A percentile compares a stretch with the other conserved stretches of the same genome.
Evolutionary conservation across 352 stramenopile species (phyloP).

Genomic region (Elongisporangium prolatum): DNA sequence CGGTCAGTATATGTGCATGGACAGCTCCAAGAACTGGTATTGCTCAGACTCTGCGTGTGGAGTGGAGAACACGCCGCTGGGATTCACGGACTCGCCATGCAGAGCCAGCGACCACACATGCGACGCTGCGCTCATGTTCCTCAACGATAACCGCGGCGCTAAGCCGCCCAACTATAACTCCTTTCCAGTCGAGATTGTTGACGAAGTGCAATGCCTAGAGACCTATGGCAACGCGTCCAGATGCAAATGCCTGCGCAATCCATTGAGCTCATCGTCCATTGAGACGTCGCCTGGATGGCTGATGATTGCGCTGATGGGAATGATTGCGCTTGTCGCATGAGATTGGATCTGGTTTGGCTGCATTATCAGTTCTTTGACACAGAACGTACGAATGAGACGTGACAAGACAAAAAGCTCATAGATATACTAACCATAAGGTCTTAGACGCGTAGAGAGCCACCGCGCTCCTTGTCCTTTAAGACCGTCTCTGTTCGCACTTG

Average conservation of each 20-base stretch:
- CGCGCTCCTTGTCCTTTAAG: constrained; percentile 44
- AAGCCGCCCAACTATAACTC: constrained; percentile 74
- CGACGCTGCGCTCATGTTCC: constrained; percentile 50
- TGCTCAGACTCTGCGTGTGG: constrained; percentile 47
- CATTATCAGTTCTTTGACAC: not conserved
- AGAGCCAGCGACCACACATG: constrained; percentile 50
- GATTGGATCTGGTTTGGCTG: not conserved
- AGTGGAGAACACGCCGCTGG: constrained; percentile 29
- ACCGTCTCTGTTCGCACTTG: constrained; percentile 58
- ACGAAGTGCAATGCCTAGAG: constrained; percentile 36
- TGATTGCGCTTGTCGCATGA: not conserved
- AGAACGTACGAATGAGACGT: too few species aligned
- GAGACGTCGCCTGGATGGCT: not conserved
- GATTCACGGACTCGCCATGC: constrained; percentile 62
- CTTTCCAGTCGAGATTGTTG: constrained; percentile 68
- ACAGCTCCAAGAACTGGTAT: constrained; percentile 38
- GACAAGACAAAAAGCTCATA: constrained; percentile 2
- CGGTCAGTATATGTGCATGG: constrained; percentile 49
- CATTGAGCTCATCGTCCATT: constrained; percentile 12
- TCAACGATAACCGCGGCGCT: constrained; percentile 73
- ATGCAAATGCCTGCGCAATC: constrained; percentile 43
- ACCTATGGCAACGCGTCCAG: constrained; percentile 24
- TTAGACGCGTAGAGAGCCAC: constrained; percentile 4
- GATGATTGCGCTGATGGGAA: not conserved
- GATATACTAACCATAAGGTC: not conserved